phyloP scores from a whole-genome alignment of 1,284 basidiomycete species.

The Afroboletus lepidellus region DNA sequence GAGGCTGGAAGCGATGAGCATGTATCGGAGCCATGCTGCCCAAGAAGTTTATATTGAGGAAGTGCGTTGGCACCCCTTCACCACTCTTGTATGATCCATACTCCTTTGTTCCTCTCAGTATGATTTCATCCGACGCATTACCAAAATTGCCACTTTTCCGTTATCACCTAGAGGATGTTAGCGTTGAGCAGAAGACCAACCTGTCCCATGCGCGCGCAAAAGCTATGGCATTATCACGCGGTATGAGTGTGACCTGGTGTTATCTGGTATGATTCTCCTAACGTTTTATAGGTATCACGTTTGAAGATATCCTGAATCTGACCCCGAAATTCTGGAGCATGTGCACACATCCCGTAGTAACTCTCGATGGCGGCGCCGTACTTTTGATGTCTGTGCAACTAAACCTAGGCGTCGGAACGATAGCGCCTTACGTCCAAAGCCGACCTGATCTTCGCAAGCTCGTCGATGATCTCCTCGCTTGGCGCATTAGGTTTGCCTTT shows the following conservation, averaged over 20 bases:
- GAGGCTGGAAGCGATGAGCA: neutral
- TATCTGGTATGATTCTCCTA: neutral
- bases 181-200: slow-evolving; percentile 1
- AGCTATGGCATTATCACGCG: slow-evolving; percentile 2
- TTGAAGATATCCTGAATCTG: neutral
- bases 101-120: neutral
- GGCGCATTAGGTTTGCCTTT: neutral
- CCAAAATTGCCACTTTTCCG: slow-evolving; percentile 1
- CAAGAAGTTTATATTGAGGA: neutral
- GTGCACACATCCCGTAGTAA: neutral
- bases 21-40: neutral
- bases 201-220: slow-evolving; percentile 2
- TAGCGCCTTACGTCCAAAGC: neutral
- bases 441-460: slow-evolving; percentile 1
- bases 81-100: neutral
- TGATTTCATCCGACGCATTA: neutral
- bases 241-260: neutral
- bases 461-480: neutral
- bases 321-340: neutral
- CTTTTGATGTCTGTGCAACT: neutral
- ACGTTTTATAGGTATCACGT: neutral
- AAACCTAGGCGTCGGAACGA: neutral
- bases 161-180: neutral
- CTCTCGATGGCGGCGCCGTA: neutral
- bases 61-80: neutral